Conservation (phyloP, 1,284 basidiomycete species). For the Volvariella surrecta region DNA sequence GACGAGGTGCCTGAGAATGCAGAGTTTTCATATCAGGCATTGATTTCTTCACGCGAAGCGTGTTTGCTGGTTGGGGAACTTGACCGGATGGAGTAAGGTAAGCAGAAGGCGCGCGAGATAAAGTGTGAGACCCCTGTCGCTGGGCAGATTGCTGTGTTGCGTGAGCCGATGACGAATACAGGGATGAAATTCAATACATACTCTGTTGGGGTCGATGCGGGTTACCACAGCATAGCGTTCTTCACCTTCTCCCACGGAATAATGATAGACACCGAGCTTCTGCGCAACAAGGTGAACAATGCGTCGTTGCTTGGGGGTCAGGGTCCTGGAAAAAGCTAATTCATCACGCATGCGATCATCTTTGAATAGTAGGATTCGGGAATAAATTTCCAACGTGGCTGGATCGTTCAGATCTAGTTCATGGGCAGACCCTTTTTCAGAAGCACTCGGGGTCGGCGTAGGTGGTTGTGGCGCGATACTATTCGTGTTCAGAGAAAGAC, state of each 20-base stretch:
- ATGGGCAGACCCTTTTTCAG: slow-evolving; percentile 48
- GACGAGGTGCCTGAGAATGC: slow-evolving; percentile 72
- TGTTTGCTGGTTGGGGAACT: slow-evolving; percentile 30
- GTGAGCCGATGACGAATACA: slow-evolving; percentile 13
- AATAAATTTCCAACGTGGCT: slow-evolving; percentile 94
- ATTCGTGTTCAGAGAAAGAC: slow-evolving; percentile 36
- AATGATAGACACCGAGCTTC: slow-evolving; percentile 91
- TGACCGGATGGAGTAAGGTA: slow-evolving; percentile 54
- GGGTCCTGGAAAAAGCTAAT: slow-evolving; percentile 85
- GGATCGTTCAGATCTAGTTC: slow-evolving; percentile 96
- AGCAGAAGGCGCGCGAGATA: slow-evolving; percentile 67
- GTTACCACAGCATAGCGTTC: slow-evolving; percentile 91
- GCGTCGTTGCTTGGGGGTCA: slow-evolving; percentile 80
- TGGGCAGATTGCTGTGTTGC: slow-evolving; percentile 28
- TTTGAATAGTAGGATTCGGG: slow-evolving; percentile 94
- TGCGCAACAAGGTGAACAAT: slow-evolving; percentile 96
- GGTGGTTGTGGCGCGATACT: slow-evolving; percentile 35
- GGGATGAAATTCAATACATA: slow-evolving; percentile 23
- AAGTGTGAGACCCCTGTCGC: slow-evolving; percentile 44
- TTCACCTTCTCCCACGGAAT: slow-evolving; percentile 89
- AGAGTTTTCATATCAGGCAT: slow-evolving; percentile 91
- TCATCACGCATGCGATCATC: slow-evolving; percentile 98
- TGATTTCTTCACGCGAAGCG: slow-evolving; percentile 86
- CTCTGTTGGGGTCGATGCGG: slow-evolving; percentile 72
- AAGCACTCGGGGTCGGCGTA: slow-evolving; percentile 48